Evolutionary conservation across 441 rosid genomes (phyloP).

Genomic region (Erysimum cheiri): DNA sequence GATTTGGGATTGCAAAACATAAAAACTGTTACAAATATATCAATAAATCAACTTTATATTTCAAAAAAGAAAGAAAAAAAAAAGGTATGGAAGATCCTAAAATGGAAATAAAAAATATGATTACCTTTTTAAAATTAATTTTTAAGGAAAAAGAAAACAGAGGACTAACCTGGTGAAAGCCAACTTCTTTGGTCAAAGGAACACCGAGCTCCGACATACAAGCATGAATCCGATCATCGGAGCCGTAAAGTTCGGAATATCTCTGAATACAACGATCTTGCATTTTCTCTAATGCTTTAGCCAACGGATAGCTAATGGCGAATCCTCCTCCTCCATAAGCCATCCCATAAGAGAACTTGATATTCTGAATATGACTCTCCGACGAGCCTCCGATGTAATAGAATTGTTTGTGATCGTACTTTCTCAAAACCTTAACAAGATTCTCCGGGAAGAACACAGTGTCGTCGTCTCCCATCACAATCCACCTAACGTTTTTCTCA

Average conservation of each 20-base stretch:
- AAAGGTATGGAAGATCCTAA: background rate
- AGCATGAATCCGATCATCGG: constrained; percentile 77
- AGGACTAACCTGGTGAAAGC: constrained; percentile 70
- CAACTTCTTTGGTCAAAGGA: constrained; percentile 62
- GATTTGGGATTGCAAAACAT: background rate
- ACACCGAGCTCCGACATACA: constrained; percentile 80
- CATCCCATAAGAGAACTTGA: constrained; percentile 65
- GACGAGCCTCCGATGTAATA: constrained; percentile 70
- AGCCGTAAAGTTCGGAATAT: constrained; percentile 63
- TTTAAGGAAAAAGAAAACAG: background rate
- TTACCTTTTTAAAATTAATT: background rate
- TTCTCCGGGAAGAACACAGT: constrained; percentile 68
- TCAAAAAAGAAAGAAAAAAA: background rate
- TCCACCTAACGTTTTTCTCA: constrained; percentile 59
- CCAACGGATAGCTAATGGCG: constrained; percentile 68
- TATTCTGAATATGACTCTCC: constrained; percentile 71
- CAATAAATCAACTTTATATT: background rate
- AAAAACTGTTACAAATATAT: background rate
- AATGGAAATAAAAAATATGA: background rate
- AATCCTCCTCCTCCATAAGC: constrained; percentile 82
- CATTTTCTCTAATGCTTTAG: constrained; percentile 57
- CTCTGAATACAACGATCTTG: constrained; percentile 64
- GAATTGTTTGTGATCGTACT: constrained; percentile 59
- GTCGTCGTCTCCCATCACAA: constrained; percentile 82
- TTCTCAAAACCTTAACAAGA: constrained; percentile 53